Evolutionary conservation across 2,329 filamentous ascomycete genomes (phyloP).

Genomic region (Hypoxylon sp.): DNA sequence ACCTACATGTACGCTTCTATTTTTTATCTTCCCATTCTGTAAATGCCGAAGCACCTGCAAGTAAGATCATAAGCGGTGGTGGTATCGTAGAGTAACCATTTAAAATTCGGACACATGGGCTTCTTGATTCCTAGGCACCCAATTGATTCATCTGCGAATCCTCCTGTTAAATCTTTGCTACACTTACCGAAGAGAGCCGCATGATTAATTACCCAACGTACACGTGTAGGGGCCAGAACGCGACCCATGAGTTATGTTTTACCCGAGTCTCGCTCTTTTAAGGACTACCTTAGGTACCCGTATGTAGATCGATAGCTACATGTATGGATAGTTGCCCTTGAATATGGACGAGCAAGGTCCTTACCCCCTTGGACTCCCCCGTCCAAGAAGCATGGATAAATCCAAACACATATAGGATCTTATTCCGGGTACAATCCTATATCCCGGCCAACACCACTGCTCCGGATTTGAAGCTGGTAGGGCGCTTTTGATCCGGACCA

Average conservation of each 20-base stretch:
- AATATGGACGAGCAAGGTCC: conserved; percentile 8
- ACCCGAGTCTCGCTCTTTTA: conserved; percentile 17
- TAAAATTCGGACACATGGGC: conserved; percentile 28
- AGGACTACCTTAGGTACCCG: conserved; percentile 18
- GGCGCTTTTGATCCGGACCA: conserved; percentile 11
- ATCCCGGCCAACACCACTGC: conserved; percentile 16
- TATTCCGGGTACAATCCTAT: conserved; percentile 10
- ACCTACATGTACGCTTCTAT: neutral
- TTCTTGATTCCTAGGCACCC: conserved; percentile 32
- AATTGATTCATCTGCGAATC: conserved; percentile 31
- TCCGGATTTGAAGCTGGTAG: conserved; percentile 7
- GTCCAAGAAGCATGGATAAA: conserved; percentile 24
- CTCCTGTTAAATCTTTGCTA: conserved; percentile 12
- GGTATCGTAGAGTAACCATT: conserved; percentile 32
- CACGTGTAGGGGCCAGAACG: conserved; percentile 41
- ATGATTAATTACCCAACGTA: conserved; percentile 25
- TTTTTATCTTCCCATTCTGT: conserved; percentile 7
- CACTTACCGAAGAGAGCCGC: conserved; percentile 42
- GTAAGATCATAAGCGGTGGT: conserved; percentile 36
- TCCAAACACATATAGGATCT: conserved; percentile 6
- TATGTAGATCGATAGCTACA: neutral
- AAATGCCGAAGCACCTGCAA: conserved; percentile 39
- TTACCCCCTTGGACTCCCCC: conserved; percentile 17
- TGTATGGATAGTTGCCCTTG: conserved; percentile 25
- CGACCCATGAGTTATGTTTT: conserved; percentile 26